Conservation (phyloP, 2,329 filamentous ascomycete genomes). For the Leptographium lundbergii region DNA sequence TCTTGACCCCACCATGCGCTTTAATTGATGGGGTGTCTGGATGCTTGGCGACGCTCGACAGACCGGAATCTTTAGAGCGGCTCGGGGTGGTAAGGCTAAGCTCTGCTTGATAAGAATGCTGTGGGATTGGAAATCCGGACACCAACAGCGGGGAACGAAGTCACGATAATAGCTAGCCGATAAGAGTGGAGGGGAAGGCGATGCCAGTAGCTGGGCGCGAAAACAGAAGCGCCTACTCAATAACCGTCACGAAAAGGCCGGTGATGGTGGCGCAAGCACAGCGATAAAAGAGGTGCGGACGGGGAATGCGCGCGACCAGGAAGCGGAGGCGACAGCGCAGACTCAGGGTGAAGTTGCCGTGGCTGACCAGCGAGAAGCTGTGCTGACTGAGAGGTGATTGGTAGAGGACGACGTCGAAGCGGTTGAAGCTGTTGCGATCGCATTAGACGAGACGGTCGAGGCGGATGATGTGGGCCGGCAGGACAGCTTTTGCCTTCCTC, state of each 20-base stretch:
- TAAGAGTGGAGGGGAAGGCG: slow-evolving; percentile 12
- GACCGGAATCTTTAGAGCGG: neutral
- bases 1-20: slow-evolving; percentile 51
- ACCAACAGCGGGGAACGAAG: slow-evolving; percentile 7
- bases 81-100: neutral
- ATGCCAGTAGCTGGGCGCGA: slow-evolving; percentile 3
- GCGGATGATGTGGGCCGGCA: neutral
- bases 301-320: neutral
- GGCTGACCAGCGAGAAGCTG: neutral
- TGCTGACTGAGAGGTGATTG: neutral
- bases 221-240: neutral
- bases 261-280: slow-evolving; percentile 6
- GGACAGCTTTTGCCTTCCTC: too few species aligned
- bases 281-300: neutral
- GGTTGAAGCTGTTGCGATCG: slow-evolving; percentile 15
- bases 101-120: neutral
- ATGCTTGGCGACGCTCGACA: slow-evolving; percentile 1
- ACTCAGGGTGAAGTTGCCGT: neutral
- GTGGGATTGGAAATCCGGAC: slow-evolving; percentile 1
- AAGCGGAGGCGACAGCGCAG: neutral
- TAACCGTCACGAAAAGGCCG: slow-evolving; percentile 3
- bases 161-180: slow-evolving; percentile 9
- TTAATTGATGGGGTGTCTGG: neutral
- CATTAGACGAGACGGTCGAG: slow-evolving; percentile 6
- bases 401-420: slow-evolving; percentile 11